phyloP scores from a whole-genome alignment of 2,329 filamentous ascomycete genomes.

The Elsinoe necatrix region DNA sequence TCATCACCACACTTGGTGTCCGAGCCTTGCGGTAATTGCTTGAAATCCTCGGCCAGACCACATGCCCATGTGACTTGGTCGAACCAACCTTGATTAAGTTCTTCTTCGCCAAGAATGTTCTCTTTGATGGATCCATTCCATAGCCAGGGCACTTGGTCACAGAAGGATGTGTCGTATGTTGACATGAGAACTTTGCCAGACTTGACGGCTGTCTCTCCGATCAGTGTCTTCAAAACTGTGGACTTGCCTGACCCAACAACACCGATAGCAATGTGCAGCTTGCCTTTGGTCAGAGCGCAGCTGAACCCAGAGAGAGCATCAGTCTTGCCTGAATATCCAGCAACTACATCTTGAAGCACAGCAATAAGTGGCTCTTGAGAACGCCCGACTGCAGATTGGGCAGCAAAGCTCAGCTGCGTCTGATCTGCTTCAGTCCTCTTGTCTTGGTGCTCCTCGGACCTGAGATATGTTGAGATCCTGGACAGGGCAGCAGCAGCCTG shows the following conservation, averaged over 20 bases:
- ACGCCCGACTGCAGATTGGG: background rate
- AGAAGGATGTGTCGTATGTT: constrained; percentile 17
- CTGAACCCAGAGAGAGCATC: constrained; percentile 16
- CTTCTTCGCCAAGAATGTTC: constrained; percentile 71
- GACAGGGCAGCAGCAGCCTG: constrained; percentile 22
- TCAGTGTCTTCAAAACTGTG: constrained; percentile 17
- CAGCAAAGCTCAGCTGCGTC: background rate
- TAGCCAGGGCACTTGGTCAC: constrained; percentile 50
- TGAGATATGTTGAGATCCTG: constrained; percentile 22
- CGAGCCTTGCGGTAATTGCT: constrained; percentile 68
- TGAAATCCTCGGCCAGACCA: constrained; percentile 65
- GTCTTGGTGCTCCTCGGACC: constrained; percentile 16
- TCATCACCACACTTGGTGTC: constrained; percentile 75
- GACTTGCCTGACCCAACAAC: constrained; percentile 21
- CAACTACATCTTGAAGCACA: background rate
- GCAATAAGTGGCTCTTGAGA: background rate
- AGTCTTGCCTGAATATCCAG: constrained; percentile 16
- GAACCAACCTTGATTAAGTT: constrained; percentile 61
- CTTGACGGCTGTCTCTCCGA: constrained; percentile 17
- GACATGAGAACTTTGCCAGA: constrained; percentile 15
- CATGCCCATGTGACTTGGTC: constrained; percentile 62
- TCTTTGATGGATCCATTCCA: constrained; percentile 71
- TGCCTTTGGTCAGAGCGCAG: constrained; percentile 13
- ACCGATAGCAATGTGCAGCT: constrained; percentile 21
- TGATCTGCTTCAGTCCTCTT: background rate